A percentile compares a stretch with the other conserved stretches of the same genome.
Conservation (phyloP, 164 flowering plant species). For the Saururus chinensis region DNA sequence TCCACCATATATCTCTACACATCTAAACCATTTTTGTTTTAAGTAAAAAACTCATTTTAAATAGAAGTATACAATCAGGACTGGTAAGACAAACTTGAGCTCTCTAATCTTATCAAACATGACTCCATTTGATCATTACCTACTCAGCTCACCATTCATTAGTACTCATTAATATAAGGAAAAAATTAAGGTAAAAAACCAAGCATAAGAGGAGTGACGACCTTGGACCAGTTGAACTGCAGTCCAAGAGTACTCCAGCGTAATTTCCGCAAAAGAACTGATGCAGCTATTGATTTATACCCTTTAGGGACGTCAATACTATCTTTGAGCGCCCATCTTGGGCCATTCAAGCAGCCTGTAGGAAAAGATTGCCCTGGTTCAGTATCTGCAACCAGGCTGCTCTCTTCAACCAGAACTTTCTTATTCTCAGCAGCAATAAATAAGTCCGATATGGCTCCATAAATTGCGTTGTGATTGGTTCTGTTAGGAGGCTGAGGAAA, state of each 20-base stretch:
- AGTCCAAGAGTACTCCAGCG: conserved; percentile 98
- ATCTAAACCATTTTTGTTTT: no score
- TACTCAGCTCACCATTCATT: no score
- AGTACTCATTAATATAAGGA: background rate
- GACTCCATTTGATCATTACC: background rate
- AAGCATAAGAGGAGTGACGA: conserved; percentile 10
- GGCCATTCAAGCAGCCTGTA: conserved; percentile 11
- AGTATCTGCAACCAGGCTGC: conserved; percentile 7
- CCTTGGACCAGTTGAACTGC: conserved; percentile 99
- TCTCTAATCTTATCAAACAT: no score
- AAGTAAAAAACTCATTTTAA: no score
- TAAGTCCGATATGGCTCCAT: conserved; percentile 59
- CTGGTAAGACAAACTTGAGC: no score
- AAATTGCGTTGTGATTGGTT: conserved; percentile 82
- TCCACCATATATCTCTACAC: no score
- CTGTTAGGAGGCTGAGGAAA: conserved; percentile 96
- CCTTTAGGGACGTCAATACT: conserved; percentile 15
- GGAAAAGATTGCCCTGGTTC: conserved; percentile 9
- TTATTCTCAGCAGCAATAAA: conserved; percentile 48
- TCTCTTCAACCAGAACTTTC: conserved; percentile 41
- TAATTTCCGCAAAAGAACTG: conserved; percentile 65
- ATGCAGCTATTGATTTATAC: conserved; percentile 41
- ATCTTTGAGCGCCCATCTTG: conserved; percentile 41
- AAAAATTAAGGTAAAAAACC: background rate
- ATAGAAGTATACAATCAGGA: no score